Evolutionary conservation across 164 flowering plant species (phyloP), one percentile per base, ranked within the genome.

Genomic region (Umbellularia californica): DNA sequence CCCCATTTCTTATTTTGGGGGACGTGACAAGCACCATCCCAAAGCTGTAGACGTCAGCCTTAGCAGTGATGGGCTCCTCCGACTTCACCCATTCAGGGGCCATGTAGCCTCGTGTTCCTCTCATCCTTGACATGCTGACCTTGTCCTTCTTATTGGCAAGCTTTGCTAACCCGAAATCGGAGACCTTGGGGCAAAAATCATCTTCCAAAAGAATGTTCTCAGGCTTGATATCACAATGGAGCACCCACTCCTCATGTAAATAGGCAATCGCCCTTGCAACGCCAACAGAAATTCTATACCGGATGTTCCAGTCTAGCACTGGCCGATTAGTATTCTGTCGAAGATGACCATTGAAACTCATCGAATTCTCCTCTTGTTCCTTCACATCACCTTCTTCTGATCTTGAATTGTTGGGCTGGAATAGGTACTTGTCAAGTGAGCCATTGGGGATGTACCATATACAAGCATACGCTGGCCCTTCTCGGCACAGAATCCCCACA

Each of bases 21-120:
- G n/a, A n/a, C n/a, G n/a, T n/a, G n/a, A n/a, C n/a, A n/a, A 93
- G 47, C 72, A 93, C 96, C 93, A 93, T 86, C 65, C 97, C 97
- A 52, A 87, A 91, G 70, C 97, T 93, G 71, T 84, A 93, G 68
- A 93, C 96, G 68, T 93, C 98, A 0, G 94, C 94, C 70, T 93
- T 93, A 0, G 96, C 74, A 0, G 98, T 91, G 55, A 93, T 89
- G 9, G 84, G 84, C 30, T 85, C 52, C 2, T 47, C 88, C 47
- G 58, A 33, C 19, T 77, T 82, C 2, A 79, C 74, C 93, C 94
- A 90, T 72, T 93, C 98, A 0, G 94, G 98, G 13, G 95, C 98
- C 87, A 93, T 73, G 85, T 93, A 93, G 55, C 98, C 98, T 0
- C 86, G 87, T 3, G 97, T 93, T 3, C 97, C 97, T 0, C 91